Conservation (phyloP, 331 rosid genomes). For the Pyrus hybrid region DNA sequence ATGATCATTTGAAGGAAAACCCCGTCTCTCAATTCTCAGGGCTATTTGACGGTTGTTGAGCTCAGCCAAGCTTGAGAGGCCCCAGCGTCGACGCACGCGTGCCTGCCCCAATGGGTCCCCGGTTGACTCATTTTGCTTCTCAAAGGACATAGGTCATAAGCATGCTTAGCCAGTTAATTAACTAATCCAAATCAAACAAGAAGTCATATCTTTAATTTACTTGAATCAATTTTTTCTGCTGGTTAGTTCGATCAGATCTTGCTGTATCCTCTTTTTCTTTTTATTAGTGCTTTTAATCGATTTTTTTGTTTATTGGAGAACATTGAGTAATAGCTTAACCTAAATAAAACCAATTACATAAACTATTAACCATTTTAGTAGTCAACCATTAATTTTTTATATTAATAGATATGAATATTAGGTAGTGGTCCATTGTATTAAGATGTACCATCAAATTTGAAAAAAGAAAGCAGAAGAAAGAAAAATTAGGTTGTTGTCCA, state of each 20-base stretch:
- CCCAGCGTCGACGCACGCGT: conserved; percentile 49
- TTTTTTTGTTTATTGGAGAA: too few species aligned
- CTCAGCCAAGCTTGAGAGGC: background rate
- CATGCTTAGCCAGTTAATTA: conserved; percentile 17
- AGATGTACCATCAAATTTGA: too few species aligned
- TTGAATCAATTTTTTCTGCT: background rate
- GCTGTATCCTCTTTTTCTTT: background rate
- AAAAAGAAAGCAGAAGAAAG: too few species aligned
- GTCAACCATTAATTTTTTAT: too few species aligned
- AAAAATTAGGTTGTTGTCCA: too few species aligned
- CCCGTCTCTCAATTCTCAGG: background rate
- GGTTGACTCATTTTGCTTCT: conserved; percentile 20
- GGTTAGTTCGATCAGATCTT: background rate
- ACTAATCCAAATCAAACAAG: background rate
- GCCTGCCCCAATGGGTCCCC: conserved; percentile 37
- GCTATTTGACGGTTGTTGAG: conserved; percentile 17
- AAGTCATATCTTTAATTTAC: background rate
- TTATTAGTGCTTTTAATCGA: too few species aligned
- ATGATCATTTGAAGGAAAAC: background rate
- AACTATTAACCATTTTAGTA: too few species aligned
- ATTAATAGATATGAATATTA: too few species aligned
- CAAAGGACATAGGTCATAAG: conserved; percentile 17
- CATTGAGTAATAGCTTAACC: too few species aligned
- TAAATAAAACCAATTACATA: too few species aligned
- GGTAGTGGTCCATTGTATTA: too few species aligned